Conservation (phyloP, 2,329 filamentous ascomycete species). For the Boeremia lycopersici region DNA sequence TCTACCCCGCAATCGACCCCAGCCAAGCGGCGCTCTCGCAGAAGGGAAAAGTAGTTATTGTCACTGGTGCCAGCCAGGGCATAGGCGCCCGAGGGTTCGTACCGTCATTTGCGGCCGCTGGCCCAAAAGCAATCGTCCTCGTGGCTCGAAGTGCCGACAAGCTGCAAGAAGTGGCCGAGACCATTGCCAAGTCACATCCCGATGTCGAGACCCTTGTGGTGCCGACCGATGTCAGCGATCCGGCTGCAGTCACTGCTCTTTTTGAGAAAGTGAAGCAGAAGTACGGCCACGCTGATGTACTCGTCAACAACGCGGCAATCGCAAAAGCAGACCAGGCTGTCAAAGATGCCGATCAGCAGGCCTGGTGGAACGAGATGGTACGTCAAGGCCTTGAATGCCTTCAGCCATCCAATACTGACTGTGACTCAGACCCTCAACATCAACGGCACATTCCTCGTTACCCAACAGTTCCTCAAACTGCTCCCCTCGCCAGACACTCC, state of each 20-base stretch:
- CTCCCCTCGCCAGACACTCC: conserved; percentile 25
- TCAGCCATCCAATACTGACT: neutral
- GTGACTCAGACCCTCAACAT: conserved; percentile 42
- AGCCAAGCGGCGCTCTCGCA: conserved; percentile 38
- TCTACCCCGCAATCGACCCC: conserved; percentile 51
- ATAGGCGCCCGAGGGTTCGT: conserved; percentile 46
- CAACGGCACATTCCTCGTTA: conserved; percentile 42
- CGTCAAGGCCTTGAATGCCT: neutral
- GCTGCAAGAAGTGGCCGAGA: conserved; percentile 34
- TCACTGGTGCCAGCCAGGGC: conserved; percentile 53
- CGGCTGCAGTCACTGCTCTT: conserved; percentile 26
- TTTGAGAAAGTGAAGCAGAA: conserved; percentile 28
- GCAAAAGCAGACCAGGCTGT: conserved; percentile 21
- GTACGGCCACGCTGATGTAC: conserved; percentile 30
- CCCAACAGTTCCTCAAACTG: conserved; percentile 39
- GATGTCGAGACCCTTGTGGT: conserved; percentile 39
- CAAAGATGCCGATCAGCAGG: conserved; percentile 24
- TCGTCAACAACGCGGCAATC: conserved; percentile 29
- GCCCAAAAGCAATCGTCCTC: conserved; percentile 45
- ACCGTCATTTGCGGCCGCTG: conserved; percentile 46
- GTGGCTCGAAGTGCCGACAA: conserved; percentile 35
- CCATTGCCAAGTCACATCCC: conserved; percentile 36
- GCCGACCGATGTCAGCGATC: conserved; percentile 38
- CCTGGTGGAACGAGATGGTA: conserved; percentile 33
- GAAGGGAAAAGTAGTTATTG: conserved; percentile 47